phyloP scores from a whole-genome alignment of 2,329 filamentous ascomycete genomes.

The Alternaria incomplexa region DNA sequence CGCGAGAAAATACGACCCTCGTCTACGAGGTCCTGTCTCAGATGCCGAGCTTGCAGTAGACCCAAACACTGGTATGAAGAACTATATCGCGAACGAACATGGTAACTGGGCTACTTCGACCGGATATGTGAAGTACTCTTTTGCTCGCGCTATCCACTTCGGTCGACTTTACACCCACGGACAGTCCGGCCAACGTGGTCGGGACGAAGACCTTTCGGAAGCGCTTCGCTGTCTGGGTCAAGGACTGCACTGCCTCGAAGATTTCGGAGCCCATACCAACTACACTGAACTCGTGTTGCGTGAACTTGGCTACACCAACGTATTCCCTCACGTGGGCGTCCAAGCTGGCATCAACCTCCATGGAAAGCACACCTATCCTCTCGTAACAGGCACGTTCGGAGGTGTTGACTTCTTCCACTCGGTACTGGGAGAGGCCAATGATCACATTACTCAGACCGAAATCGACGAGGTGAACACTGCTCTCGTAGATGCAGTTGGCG shows the following conservation, averaged over 20 bases:
- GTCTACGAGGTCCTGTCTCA: slow-evolving; percentile 78
- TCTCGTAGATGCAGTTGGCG: slow-evolving; percentile 48
- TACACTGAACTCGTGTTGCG: slow-evolving; percentile 60
- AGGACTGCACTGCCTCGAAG: slow-evolving; percentile 60
- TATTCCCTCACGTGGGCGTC: slow-evolving; percentile 60
- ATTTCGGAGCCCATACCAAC: slow-evolving; percentile 63
- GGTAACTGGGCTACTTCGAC: slow-evolving; percentile 89
- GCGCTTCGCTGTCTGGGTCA: slow-evolving; percentile 59
- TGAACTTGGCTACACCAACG: slow-evolving; percentile 58
- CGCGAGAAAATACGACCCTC: slow-evolving; percentile 79
- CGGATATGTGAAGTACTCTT: slow-evolving; percentile 70
- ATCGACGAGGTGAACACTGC: slow-evolving; percentile 56
- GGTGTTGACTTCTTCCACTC: slow-evolving; percentile 60
- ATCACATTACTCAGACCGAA: slow-evolving; percentile 57
- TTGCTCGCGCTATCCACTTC: slow-evolving; percentile 57
- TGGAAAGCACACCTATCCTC: slow-evolving; percentile 57
- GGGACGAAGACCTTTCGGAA: slow-evolving; percentile 56
- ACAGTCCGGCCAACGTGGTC: slow-evolving; percentile 47
- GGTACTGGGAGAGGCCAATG: slow-evolving; percentile 57
- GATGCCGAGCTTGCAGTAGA: slow-evolving; percentile 56
- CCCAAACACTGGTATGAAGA: slow-evolving; percentile 78
- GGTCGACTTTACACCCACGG: slow-evolving; percentile 56
- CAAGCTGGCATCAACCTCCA: slow-evolving; percentile 54
- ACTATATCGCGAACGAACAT: slow-evolving; percentile 93
- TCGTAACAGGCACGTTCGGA: slow-evolving; percentile 63